Evolutionary conservation across 2,329 filamentous ascomycete species (phyloP), one percentile per base, ranked within the genome.

Genomic region (Ilyonectria destructans): DNA sequence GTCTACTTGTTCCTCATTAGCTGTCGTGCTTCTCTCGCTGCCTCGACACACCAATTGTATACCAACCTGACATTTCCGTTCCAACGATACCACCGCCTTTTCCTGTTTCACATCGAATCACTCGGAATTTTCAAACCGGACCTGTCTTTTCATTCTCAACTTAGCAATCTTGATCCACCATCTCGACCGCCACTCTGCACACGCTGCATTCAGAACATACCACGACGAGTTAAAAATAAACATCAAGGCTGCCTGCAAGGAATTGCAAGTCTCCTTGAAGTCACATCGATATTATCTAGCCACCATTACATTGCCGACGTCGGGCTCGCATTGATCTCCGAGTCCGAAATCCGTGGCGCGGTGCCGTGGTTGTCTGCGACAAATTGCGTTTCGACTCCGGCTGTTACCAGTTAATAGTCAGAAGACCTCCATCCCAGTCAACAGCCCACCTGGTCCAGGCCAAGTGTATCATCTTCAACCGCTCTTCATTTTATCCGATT

Each of bases 311-410:
- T 35, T 29, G 17, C 37, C 40, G 56, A 19, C 19, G 6, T 48
- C 21, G 45, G 46, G 15, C 43, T 37, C 58, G 55, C 54, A 51
- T 58, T 71, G 45, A 46, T 43, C 55, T 51, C 64, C 48, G 40
- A 67, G n/a, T 55, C 29, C 49, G 40, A 54, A 69, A 62, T 49
- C 37, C 62, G 61, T 55, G 69, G 65, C 55, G 46, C 69, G 51
- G 66, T 66, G 58, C 58, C 49, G 29, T 69, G 63, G 58, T 54
- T 48, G 61, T 72, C 55, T 72, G 70, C 70, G 65, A 70, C 67
- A 70, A 67, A 70, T 67, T 63, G 69, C 51, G 73, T 75, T 75
- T 75, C 73, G 74, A 70, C 64, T 17, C 45, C 49, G 17, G 73
- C 75, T 66, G 65, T 58, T 40, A 37, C 66, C 63, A 67, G 62